Base-by-base conservation (phyloP, 306 rosid species). In the Styphnolobium japonicum region DNA sequence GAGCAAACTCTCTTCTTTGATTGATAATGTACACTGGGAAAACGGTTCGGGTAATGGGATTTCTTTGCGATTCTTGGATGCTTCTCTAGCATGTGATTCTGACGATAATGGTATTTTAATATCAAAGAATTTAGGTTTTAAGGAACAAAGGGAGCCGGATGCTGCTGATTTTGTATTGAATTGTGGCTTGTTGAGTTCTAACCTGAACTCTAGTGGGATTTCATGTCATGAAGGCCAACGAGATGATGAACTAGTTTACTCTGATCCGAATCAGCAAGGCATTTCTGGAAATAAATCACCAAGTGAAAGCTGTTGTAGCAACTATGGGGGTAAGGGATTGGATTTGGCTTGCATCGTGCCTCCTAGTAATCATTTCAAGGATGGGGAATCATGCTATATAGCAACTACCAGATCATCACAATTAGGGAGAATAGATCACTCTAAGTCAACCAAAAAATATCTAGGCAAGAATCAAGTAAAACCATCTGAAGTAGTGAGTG, bases 1-100 rank as follows among this genome's bases (percentile, higher is more conserved):
- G 86, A 82, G 77, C 85, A 93, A 90, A 66, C 92, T 82, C 76
- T 83, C 90, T 57, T 58, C 87, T 33, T 78, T 82, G 57, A 70
- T 86, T 69, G 98, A 91, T 25, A 83, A 87, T 83, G 82, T 78
- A n/a, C 90, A 90, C n/a, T 93, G 98, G 98, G 97, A 93, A 34
- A 88, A 81, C 14, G 65, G 90, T 87, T 82, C 87, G 0, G 67
- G 46, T 34, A 82, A 85, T 39, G 95, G 86, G 29, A 79, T 93
- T 73, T 89, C 94, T 45, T 76, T 91, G 80, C 80, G 57, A 37
- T 83, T 88, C 74, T 62, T 57, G 42, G 89, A 86, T 48, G 67
- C 81, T 65, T 63, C 69, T 81, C 82, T 48, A 9, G 78, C 80
- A 12, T 87, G 77, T 79, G 88, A 69, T 63, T 83, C 78, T 9